A percentile compares a stretch with the other conserved stretches of the same genome.
These are phyloP conservation scores for Exophiala spinifera DNA, from an alignment of 2,329 filamentous ascomycete species.

Conservation along the genomic window DNA sequence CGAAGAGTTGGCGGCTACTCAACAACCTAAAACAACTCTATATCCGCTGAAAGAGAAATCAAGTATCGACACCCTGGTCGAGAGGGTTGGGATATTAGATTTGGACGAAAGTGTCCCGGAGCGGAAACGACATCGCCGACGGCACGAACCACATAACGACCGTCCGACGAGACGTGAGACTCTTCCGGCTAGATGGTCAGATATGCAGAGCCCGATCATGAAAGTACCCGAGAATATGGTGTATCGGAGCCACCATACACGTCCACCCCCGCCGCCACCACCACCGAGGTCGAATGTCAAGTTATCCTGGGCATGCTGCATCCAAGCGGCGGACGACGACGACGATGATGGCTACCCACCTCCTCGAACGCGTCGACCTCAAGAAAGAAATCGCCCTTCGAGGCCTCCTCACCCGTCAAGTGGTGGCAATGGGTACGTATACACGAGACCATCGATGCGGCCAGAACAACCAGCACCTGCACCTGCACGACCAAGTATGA, in stretches of 20 bases:
- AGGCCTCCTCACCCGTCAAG: conserved; percentile 1
- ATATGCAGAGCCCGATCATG: conserved; percentile 46
- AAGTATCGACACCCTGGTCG: conserved; percentile 84
- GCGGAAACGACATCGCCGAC: conserved; percentile 24
- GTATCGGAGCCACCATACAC: conserved; percentile 10
- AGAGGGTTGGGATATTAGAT: conserved; percentile 72
- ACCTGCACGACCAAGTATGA: background rate
- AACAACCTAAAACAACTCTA: conserved; percentile 49
- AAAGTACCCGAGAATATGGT: conserved; percentile 39
- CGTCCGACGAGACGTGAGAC: conserved; percentile 23
- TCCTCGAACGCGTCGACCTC: conserved; percentile 1
- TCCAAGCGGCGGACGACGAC: conserved; percentile 18
- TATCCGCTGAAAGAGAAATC: conserved; percentile 63
- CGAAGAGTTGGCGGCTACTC: conserved; percentile 41
- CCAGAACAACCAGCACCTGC: conserved; percentile 3
- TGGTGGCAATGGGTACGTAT: background rate
- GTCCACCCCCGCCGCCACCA: conserved; percentile 18
- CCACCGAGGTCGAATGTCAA: conserved; percentile 27
- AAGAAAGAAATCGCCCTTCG: background rate
- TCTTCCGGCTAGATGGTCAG: conserved; percentile 45
- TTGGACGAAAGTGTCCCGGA: conserved; percentile 43
- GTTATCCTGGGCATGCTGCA: conserved; percentile 28
- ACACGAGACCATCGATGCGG: background rate
- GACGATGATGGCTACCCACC: conserved; percentile 17
- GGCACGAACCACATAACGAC: conserved; percentile 23